Conservation (phyloP, 805 yeast genomes). For the Myxozyma udenii region DNA sequence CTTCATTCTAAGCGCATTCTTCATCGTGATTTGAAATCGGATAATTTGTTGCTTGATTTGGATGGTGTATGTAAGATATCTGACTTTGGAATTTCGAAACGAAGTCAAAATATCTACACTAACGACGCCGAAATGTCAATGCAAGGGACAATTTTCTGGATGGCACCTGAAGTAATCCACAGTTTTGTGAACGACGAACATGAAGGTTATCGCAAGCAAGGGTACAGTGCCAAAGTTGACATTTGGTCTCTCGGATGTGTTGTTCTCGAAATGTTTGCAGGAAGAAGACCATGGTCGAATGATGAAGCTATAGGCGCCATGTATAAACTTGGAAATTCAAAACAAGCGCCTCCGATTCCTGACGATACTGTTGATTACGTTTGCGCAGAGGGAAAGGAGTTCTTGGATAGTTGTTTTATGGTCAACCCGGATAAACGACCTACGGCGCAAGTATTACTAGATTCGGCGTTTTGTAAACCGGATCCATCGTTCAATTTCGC, state of each 20-base stretch:
- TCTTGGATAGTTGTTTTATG: slow-evolving; percentile 71
- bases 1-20: slow-evolving; percentile 81
- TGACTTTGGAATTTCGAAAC: slow-evolving; percentile 92
- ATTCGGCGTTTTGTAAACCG: slow-evolving; percentile 31
- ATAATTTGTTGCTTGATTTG: slow-evolving; percentile 77
- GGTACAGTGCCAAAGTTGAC: slow-evolving; percentile 96
- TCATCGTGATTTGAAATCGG: slow-evolving; percentile 94
- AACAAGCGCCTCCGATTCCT: slow-evolving; percentile 93
- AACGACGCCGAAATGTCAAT: slow-evolving; percentile 94
- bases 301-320: slow-evolving; percentile 93
- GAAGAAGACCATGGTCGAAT: slow-evolving; percentile 95
- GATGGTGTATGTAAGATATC: slow-evolving; percentile 95
- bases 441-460: slow-evolving; percentile 65
- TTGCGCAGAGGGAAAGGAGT: slow-evolving; percentile 61
- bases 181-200: slow-evolving; percentile 67
- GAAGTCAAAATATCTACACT: slow-evolving; percentile 72
- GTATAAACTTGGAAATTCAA: slow-evolving; percentile 79
- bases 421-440: slow-evolving; percentile 83
- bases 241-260: slow-evolving; percentile 99
- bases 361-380: slow-evolving; percentile 72
- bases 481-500: slow-evolving; percentile 49
- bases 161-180: slow-evolving; percentile 99
- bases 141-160: slow-evolving; percentile 99
- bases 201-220: slow-evolving; percentile 82
- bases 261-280: slow-evolving; percentile 95